These are phyloP conservation scores for Entonaema liquescens DNA, from an alignment of 495 filamentous ascomycete species.

Conservation along the genomic window DNA sequence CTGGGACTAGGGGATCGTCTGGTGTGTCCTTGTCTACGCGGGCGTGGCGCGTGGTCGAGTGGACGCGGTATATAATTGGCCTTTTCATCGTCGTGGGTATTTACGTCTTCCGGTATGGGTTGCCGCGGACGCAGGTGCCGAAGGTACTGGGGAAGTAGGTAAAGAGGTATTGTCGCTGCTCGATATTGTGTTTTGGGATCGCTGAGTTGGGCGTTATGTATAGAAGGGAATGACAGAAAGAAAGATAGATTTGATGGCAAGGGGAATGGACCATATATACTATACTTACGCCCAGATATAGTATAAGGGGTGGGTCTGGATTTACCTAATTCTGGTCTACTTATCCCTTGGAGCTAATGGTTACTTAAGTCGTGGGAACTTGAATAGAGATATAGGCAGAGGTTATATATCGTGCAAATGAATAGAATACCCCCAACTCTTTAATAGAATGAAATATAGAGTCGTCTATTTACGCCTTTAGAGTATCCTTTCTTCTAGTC, in stretches of 20 bases:
- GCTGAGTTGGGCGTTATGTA: not conserved
- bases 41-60: slow-evolving; percentile 4
- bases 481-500: too few relatives aligned
- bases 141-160: slow-evolving; percentile 20
- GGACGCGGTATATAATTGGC: slow-evolving; percentile 7
- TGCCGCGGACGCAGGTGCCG: slow-evolving; percentile 21
- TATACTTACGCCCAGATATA: not conserved
- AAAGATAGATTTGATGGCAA: not conserved
- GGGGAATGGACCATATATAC: too few relatives aligned
- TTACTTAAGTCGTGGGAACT: not conserved
- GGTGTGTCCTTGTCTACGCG: not conserved
- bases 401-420: not conserved
- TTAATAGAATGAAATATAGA: not conserved
- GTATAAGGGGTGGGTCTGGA: not conserved
- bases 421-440: not conserved
- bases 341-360: not conserved
- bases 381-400: not conserved
- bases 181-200: not conserved
- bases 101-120: slow-evolving; percentile 10
- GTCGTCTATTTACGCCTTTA: not conserved
- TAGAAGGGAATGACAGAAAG: not conserved
- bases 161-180: not conserved
- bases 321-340: not conserved
- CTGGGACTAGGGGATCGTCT: not conserved
- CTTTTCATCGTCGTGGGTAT: not conserved